Percentiles rank a stretch among this genome's conserved stretches.
phyloP scores from a whole-genome alignment of 1,284 basidiomycete genomes.

The Cystobasidium sp. region DNA sequence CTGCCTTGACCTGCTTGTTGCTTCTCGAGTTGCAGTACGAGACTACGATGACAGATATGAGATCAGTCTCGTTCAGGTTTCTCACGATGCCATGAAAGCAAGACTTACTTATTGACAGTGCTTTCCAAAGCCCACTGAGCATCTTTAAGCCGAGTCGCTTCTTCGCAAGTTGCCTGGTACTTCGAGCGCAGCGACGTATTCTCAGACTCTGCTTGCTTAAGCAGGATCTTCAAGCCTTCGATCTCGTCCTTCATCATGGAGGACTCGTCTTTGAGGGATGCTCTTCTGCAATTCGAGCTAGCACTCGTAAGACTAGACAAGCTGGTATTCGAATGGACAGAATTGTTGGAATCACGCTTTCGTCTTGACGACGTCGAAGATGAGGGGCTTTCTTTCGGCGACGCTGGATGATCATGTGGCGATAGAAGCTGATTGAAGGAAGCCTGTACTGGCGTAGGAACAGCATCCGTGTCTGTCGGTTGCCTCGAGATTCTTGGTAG shows the following conservation, averaged over 20 bases:
- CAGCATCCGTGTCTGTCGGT: conserved; percentile 22
- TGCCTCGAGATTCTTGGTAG: conserved; percentile 24
- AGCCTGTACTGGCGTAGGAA: conserved; percentile 6
- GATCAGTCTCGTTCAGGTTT: background rate
- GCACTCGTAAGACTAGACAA: conserved; percentile 19
- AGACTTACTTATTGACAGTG: conserved; percentile 67
- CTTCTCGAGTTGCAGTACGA: conserved; percentile 49
- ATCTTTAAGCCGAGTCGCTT: conserved; percentile 63
- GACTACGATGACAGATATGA: conserved; percentile 52
- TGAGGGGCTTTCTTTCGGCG: conserved; percentile 23
- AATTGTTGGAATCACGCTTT: conserved; percentile 28
- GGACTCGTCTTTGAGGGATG: conserved; percentile 48
- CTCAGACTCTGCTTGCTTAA: conserved; percentile 84
- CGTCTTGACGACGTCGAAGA: conserved; percentile 6
- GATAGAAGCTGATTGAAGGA: conserved; percentile 25
- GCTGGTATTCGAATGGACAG: conserved; percentile 22
- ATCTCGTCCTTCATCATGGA: conserved; percentile 51
- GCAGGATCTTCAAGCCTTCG: conserved; percentile 61
- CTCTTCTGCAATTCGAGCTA: conserved; percentile 33
- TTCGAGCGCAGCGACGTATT: conserved; percentile 67
- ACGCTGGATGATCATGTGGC: conserved; percentile 11
- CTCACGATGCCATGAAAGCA: background rate
- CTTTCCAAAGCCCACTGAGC: conserved; percentile 70
- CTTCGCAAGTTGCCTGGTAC: conserved; percentile 64
- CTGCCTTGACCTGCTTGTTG: conserved; percentile 56